Evolutionary conservation across 2,329 filamentous ascomycete species (phyloP), one percentile per base, ranked within the genome.

Genomic region (Cladosporium oxysporum): DNA sequence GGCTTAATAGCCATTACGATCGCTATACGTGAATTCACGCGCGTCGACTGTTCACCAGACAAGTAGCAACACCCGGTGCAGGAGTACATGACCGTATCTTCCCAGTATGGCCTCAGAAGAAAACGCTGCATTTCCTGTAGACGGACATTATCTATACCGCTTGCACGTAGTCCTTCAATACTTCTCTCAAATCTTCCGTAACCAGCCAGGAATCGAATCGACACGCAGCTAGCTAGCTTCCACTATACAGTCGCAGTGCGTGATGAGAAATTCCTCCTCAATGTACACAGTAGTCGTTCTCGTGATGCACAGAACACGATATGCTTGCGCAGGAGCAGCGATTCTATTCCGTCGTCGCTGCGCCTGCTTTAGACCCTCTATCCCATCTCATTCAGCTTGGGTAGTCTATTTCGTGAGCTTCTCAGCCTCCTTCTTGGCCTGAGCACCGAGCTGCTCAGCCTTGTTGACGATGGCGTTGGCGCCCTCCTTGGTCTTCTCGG

Each of bases 401-500:
- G 16, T n/a, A 5, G 26, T 63, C 49, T 63, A 72, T 65, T 69
- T 69, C 57, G 66, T 70, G 26, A 67, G 66, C 67, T 70, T 69
- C 53, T 73, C 66, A 12, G 70, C 70, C 69, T 72, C 62, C 47
- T 64, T 66, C 71, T 72, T 71, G 1, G 68, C 72, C 68, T 73
- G 62, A 31, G 61, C 66, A 55, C 64, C 70, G 61, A 70, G 37
- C 55, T 69, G 67, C 58, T 67, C 60, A 31, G 69, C 71, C 67
- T 69, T 69, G 47, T 62, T 67, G 61, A 66, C 69, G 53, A 71
- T 63, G 64, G 69, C 72, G 58, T 73, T 71, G 52, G 69, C 72
- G 61, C 69, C 70, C 52, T 73, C 71, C 69, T 72, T 72, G 37
- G 72, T 69, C 60, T 71, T 71, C 55, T 72, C 70, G 57, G 71